phyloP scores from a whole-genome alignment of 2,329 filamentous ascomycete species.

The Boeremia exigua region DNA sequence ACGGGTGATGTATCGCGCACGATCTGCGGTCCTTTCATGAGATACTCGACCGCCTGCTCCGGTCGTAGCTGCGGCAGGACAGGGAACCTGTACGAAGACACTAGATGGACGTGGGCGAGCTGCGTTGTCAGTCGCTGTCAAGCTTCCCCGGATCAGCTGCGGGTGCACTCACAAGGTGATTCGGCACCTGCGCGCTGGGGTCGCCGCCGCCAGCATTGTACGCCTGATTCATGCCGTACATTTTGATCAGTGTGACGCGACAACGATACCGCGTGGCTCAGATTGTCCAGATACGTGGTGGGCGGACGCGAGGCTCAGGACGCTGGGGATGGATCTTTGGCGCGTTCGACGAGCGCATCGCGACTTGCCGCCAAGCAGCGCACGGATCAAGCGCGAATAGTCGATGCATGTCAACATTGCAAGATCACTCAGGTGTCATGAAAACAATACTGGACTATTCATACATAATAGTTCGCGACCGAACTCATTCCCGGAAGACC shows the following conservation, averaged over 20 bases:
- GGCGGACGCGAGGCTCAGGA: constrained; percentile 10
- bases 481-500: constrained; percentile 48
- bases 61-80: constrained; percentile 72
- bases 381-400: constrained; percentile 1
- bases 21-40: constrained; percentile 82
- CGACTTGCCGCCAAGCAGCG: constrained; percentile 11
- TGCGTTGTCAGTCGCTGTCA: constrained; percentile 47
- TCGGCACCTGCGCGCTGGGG: constrained; percentile 45
- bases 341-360: constrained; percentile 16
- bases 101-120: constrained; percentile 88
- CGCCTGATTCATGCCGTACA: constrained; percentile 45
- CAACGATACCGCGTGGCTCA: constrained; percentile 26
- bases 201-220: constrained; percentile 37
- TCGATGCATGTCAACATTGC: neutral
- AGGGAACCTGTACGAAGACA: constrained; percentile 84
- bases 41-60: constrained; percentile 80
- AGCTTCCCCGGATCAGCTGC: constrained; percentile 8
- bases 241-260: constrained; percentile 34
- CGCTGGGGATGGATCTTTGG: constrained; percentile 3
- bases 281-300: neutral
- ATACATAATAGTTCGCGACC: neutral
- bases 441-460: neutral
- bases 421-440: no score
- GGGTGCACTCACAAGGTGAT: constrained; percentile 37
- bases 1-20: constrained; percentile 85